phyloP scores from a whole-genome alignment of 2,329 filamentous ascomycete species.

The Cyphellophora europaea region DNA sequence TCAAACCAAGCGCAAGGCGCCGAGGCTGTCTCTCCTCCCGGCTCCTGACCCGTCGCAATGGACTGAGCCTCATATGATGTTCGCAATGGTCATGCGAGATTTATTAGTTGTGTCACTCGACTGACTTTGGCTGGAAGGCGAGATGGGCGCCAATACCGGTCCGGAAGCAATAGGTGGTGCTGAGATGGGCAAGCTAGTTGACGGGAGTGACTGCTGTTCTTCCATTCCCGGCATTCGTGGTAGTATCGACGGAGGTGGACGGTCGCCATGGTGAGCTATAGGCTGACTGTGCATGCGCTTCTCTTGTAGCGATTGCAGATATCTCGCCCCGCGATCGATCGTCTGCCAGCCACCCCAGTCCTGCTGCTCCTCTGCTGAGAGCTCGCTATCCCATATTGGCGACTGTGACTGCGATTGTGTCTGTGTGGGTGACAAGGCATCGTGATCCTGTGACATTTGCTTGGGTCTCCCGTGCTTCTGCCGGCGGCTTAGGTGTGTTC shows the following conservation, averaged over 20 bases:
- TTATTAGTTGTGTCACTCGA: slow-evolving; percentile 21
- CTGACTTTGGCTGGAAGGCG: slow-evolving; percentile 2
- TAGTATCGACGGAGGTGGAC: too few relatives aligned
- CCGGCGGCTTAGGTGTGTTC: slow-evolving; percentile 14
- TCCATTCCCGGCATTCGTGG: too few relatives aligned
- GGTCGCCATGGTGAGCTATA: too few relatives aligned
- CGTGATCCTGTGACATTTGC: slow-evolving; percentile 8
- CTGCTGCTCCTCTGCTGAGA: slow-evolving; percentile 48
- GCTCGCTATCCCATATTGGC: slow-evolving; percentile 15
- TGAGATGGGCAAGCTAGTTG: too few relatives aligned
- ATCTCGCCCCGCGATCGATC: slow-evolving; percentile 54
- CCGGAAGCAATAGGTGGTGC: slow-evolving; percentile 9
- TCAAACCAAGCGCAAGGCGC: too few relatives aligned
- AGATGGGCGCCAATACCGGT: slow-evolving; percentile 13
- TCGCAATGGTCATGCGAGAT: slow-evolving; percentile 36
- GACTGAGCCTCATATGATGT: slow-evolving; percentile 30
- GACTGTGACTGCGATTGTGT: slow-evolving; percentile 11
- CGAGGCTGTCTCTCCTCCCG: too few relatives aligned
- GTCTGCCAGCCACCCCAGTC: slow-evolving; percentile 77
- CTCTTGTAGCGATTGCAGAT: slow-evolving; percentile 36
- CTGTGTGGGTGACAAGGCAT: slow-evolving; percentile 13
- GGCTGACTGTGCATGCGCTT: slow-evolving; percentile 18
- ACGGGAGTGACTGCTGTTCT: too few relatives aligned
- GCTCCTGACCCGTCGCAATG: too few relatives aligned
- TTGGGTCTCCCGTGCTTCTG: slow-evolving; percentile 16